Conservation (phyloP, 1,139 yeast genomes). For the Arxiozyma slooffiae region DNA sequence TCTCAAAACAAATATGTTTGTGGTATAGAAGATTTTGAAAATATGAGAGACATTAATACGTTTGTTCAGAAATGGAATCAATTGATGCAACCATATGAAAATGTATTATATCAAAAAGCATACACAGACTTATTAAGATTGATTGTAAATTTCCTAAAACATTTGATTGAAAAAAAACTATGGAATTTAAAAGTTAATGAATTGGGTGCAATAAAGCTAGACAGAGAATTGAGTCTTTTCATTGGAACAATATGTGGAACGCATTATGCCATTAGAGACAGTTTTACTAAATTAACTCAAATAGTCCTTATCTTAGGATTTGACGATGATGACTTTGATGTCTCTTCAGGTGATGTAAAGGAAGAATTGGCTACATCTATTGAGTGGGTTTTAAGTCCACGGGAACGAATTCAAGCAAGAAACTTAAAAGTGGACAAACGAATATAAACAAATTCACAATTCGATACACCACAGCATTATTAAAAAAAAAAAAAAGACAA, state of each 20-base stretch:
- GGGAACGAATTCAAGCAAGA: constrained; percentile 56
- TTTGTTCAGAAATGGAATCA: constrained; percentile 58
- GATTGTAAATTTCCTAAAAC: constrained; percentile 42
- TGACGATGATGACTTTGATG: constrained; percentile 65
- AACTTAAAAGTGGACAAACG: constrained; percentile 39
- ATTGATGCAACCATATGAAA: constrained; percentile 55
- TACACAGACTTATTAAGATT: constrained; percentile 42
- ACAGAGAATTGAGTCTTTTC: constrained; percentile 67
- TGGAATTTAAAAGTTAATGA: constrained; percentile 66
- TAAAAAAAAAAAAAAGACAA: background rate
- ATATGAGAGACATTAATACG: constrained; percentile 32
- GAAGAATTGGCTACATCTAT: constrained; percentile 40
- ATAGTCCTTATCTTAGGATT: constrained; percentile 70
- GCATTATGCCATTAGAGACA: constrained; percentile 64
- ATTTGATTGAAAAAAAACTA: constrained; percentile 56
- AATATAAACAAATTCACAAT: constrained; percentile 1
- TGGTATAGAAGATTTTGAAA: constrained; percentile 31
- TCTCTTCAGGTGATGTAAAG: constrained; percentile 30
- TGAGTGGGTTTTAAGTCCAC: constrained; percentile 73
- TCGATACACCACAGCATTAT: background rate
- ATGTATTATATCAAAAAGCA: constrained; percentile 43
- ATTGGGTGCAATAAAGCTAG: constrained; percentile 74
- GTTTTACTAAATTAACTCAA: constrained; percentile 74
- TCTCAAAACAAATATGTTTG: constrained; percentile 21
- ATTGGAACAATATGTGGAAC: constrained; percentile 56